Conservation (phyloP, 2,329 filamentous ascomycete genomes). For the Phyllosticta citriasiana region DNA sequence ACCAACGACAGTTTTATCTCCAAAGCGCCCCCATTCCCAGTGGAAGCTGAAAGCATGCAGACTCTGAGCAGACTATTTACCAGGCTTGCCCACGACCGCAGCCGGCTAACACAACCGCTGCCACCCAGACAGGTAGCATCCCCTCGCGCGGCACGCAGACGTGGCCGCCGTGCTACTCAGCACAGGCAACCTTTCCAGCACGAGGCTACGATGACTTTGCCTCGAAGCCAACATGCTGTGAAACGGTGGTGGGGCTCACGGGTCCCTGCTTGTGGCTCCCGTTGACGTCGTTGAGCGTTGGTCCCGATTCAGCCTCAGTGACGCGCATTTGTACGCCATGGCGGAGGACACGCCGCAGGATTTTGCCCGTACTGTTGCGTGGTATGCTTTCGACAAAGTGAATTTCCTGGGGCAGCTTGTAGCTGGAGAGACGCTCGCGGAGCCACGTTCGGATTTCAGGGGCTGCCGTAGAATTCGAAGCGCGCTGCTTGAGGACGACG, state of each 20-base stretch:
- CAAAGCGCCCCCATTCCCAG: no score
- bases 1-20: no score
- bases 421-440: conserved; percentile 1
- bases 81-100: neutral
- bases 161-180: neutral
- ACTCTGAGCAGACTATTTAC: neutral
- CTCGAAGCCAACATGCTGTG: neutral
- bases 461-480: neutral
- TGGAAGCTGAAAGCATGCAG: neutral
- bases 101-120: neutral
- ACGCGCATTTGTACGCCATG: neutral
- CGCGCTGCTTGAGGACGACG: conserved; percentile 18
- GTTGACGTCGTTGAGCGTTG: neutral
- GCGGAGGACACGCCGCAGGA: conserved; percentile 5
- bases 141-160: neutral
- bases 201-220: neutral
- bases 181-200: neutral
- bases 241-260: neutral
- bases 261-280: neutral
- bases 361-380: conserved; percentile 8
- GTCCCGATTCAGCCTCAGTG: neutral
- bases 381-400: neutral
- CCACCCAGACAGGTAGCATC: neutral
- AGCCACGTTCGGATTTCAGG: conserved; percentile 5
- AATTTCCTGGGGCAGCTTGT: conserved; percentile 7